Percentiles rank a stretch among this genome's conserved stretches.
These are phyloP conservation scores for Cyberlindnera mississippiensis DNA, from an alignment of 805 yeast genomes.

Conservation along the genomic window DNA sequence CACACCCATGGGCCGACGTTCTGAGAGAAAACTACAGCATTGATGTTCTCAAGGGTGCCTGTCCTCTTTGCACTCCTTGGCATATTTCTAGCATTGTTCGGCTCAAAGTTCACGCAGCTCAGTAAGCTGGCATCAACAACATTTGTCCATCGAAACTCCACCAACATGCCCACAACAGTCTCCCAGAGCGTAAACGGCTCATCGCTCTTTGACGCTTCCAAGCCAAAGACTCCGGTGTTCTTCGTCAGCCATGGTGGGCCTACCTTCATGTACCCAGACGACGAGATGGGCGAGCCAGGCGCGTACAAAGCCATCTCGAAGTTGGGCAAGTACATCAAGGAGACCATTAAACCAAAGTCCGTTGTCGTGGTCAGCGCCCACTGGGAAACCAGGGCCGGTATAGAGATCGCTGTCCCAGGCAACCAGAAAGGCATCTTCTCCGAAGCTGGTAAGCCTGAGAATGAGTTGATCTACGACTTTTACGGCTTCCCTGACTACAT, in stretches of 20 bases:
- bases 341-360: conserved; percentile 56
- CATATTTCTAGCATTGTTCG: conserved; percentile 18
- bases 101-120: conserved; percentile 9
- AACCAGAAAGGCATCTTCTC: conserved; percentile 8
- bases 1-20: too few relatives aligned
- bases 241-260: conserved; percentile 87
- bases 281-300: conserved; percentile 46
- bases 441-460: conserved; percentile 31
- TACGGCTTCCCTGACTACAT: conserved; percentile 64
- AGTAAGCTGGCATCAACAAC: background rate
- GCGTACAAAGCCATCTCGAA: conserved; percentile 51
- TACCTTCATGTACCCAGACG: conserved; percentile 59
- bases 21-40: too few relatives aligned
- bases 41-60: too few relatives aligned
- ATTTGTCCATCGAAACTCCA: background rate
- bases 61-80: conserved; percentile 9
- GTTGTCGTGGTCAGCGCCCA: conserved; percentile 71
- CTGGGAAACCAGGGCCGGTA: conserved; percentile 54
- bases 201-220: conserved; percentile 15
- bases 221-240: conserved; percentile 46
- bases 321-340: conserved; percentile 50
- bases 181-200: too few relatives aligned
- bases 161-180: background rate
- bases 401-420: conserved; percentile 48
- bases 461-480: conserved; percentile 67